A percentile compares a stretch with the other conserved stretches of the same genome.
Conservation (phyloP, 805 yeast species). For the Brettanomyces nanus region DNA sequence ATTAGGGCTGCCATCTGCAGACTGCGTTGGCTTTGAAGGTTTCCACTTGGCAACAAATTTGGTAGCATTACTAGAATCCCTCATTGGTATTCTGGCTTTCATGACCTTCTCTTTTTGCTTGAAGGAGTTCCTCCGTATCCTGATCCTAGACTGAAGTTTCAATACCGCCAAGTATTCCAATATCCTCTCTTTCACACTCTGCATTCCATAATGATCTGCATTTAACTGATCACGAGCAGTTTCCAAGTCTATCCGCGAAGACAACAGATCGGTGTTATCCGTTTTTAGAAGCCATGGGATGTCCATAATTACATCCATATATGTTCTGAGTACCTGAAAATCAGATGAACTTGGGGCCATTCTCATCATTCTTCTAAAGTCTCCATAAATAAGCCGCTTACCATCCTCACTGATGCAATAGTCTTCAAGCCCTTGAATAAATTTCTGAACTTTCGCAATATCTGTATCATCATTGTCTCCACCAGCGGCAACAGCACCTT, state of each 20-base stretch:
- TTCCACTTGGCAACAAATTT: neutral
- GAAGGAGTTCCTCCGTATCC: neutral
- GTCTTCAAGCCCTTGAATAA: slow-evolving; percentile 23
- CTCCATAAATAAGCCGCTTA: slow-evolving; percentile 33
- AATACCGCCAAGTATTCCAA: slow-evolving; percentile 75
- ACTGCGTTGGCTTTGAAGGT: neutral
- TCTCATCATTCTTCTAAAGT: slow-evolving; percentile 45
- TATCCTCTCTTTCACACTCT: slow-evolving; percentile 64
- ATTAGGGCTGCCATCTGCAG: neutral
- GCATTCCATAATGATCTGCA: slow-evolving; percentile 72
- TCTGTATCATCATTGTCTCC: slow-evolving; percentile 34
- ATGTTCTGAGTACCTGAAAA: slow-evolving; percentile 54
- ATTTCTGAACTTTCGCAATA: slow-evolving; percentile 20
- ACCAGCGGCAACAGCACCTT: neutral
- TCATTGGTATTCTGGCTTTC: neutral
- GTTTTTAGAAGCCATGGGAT: slow-evolving; percentile 43
- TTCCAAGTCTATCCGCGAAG: slow-evolving; percentile 37
- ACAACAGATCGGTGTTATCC: slow-evolving; percentile 17
- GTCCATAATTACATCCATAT: slow-evolving; percentile 57
- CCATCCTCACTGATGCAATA: slow-evolving; percentile 35
- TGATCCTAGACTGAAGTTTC: slow-evolving; percentile 37
- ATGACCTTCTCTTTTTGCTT: neutral
- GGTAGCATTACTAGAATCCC: neutral
- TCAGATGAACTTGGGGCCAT: slow-evolving; percentile 55
- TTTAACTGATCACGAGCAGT: slow-evolving; percentile 53